Conservation (phyloP, 2,329 filamentous ascomycete species). For the Colletotrichum echinochloae region DNA sequence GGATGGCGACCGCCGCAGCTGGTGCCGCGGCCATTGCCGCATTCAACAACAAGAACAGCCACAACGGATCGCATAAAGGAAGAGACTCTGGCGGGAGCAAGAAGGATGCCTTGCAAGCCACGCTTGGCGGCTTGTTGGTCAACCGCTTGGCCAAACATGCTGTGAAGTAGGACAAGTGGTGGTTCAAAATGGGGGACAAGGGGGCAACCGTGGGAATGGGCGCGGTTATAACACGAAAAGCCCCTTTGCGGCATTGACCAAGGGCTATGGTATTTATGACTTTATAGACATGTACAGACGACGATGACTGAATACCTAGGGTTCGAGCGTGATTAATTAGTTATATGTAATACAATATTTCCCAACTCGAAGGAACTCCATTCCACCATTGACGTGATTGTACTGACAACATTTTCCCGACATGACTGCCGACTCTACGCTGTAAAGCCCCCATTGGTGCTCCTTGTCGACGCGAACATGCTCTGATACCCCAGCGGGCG, state of each 20-base stretch:
- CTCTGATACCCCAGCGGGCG: too few species aligned
- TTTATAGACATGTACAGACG: background rate
- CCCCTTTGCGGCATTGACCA: too few species aligned
- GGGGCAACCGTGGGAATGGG: background rate
- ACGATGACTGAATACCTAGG: background rate
- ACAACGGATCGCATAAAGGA: background rate
- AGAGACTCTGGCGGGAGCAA: conserved; percentile 17
- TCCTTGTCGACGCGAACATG: too few species aligned
- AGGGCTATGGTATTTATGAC: background rate
- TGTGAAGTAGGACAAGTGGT: background rate
- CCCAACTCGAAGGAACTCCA: too few species aligned
- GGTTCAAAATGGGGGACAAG: background rate
- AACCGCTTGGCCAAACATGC: conserved; percentile 25
- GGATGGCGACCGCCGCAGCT: conserved; percentile 38
- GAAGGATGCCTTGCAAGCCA: conserved; percentile 32
- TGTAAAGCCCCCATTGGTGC: too few species aligned
- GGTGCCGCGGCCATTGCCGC: conserved; percentile 41
- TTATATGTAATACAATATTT: background rate
- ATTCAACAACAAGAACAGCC: conserved; percentile 30
- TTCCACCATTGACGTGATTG: background rate
- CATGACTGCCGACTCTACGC: background rate
- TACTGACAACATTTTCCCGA: too few species aligned
- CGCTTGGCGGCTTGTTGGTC: conserved; percentile 38
- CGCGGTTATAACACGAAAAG: background rate
- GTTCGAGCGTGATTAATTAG: background rate